Evolutionary conservation across 169 alveolate genomes (phyloP).

Genomic region (Eimeria zaria): DNA sequence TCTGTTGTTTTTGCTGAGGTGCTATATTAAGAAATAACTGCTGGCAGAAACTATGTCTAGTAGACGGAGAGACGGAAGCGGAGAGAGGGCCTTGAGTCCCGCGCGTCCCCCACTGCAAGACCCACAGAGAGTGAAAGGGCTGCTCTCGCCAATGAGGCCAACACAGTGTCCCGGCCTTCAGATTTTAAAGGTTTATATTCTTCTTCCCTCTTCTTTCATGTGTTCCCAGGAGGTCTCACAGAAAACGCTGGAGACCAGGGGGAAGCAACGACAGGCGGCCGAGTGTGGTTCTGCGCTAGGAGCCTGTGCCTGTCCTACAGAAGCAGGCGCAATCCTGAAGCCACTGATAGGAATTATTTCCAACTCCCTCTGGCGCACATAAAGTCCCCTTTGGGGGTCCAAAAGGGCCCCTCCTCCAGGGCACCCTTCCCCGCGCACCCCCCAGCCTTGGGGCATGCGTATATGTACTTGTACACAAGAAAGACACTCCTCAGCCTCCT

Average conservation of each 20-base stretch:
- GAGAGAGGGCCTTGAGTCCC: slow-evolving; percentile 57
- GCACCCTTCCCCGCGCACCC: slow-evolving; percentile 72
- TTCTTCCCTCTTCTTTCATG: slow-evolving; percentile 8
- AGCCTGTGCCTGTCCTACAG: slow-evolving; percentile 45
- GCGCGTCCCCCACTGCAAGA: slow-evolving; percentile 68
- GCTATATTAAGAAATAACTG: background rate
- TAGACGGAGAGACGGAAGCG: slow-evolving; percentile 59
- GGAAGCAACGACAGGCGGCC: slow-evolving; percentile 52
- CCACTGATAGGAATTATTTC: slow-evolving; percentile 7
- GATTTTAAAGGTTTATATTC: slow-evolving; percentile 1
- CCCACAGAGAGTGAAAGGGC: slow-evolving; percentile 47
- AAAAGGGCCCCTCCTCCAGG: background rate
- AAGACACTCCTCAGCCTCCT: slow-evolving; percentile 57
- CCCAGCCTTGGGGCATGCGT: slow-evolving; percentile 39
- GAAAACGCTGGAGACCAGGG: slow-evolving; percentile 34
- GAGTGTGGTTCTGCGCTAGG: slow-evolving; percentile 41
- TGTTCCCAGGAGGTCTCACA: slow-evolving; percentile 36
- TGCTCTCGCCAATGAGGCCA: slow-evolving; percentile 2
- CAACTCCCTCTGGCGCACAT: background rate
- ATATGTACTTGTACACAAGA: slow-evolving; percentile 21
- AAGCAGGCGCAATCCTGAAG: slow-evolving; percentile 38
- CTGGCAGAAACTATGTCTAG: background rate
- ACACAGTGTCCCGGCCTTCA: slow-evolving; percentile 1
- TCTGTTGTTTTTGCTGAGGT: background rate
- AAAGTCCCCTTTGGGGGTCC: slow-evolving; percentile 14